Evolutionary conservation across 2,329 filamentous ascomycete species (phyloP).

Genomic region (Leptodontidium sp.): DNA sequence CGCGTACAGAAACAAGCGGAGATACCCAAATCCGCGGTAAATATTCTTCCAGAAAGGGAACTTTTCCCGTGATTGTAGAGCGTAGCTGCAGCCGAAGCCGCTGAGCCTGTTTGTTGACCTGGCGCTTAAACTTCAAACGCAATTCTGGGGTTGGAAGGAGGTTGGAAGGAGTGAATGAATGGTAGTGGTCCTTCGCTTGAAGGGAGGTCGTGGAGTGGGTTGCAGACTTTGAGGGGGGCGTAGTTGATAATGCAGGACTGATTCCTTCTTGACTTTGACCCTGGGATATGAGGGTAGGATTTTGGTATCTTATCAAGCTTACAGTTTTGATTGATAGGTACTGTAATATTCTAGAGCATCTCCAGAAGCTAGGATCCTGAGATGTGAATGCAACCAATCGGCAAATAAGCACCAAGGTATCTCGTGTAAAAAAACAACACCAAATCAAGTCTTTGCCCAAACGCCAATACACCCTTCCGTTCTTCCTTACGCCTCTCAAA

Average conservation of each 20-base stretch:
- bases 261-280: background rate
- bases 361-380: background rate
- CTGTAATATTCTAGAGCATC: no score
- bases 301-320: background rate
- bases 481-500: background rate
- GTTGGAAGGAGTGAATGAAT: background rate
- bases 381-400: background rate
- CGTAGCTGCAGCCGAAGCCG: background rate
- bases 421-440: background rate
- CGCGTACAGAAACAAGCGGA: no score
- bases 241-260: background rate
- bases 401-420: no score
- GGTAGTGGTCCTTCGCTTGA: background rate
- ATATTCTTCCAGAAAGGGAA: background rate
- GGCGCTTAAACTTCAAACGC: background rate
- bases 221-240: background rate
- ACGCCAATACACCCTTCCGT: conserved; percentile 1
- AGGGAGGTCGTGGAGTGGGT: background rate
- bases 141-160: no score
- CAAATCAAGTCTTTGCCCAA: background rate
- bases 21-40: background rate
- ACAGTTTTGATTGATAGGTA: background rate
- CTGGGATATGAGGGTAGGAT: background rate
- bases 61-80: background rate
- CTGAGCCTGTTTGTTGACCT: background rate